A percentile compares a stretch with the other conserved stretches of the same genome.
These are phyloP conservation scores for Dendrocalamus sinicus DNA, from an alignment of 176 grass and related monocot genomes.

Conservation along the genomic window DNA sequence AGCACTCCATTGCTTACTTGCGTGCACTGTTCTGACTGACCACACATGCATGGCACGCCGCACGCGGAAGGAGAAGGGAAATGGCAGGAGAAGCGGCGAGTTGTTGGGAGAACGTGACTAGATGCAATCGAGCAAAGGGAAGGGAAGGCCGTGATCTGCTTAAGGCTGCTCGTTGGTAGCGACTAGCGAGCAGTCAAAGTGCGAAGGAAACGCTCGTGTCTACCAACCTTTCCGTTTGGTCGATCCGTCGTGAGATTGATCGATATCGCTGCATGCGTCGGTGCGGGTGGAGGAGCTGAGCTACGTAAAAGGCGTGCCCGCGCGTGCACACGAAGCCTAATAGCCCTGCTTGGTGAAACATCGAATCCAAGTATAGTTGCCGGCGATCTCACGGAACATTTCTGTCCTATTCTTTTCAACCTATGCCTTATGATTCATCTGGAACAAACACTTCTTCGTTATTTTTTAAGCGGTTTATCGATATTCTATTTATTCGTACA, in stretches of 20 bases:
- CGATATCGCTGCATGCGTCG: neutral
- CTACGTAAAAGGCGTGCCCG: neutral
- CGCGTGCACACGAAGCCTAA: conserved; percentile 4
- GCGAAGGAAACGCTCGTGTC: neutral
- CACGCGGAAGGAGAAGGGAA: neutral
- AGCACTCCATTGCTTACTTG: neutral
- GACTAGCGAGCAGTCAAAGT: conserved; percentile 17
- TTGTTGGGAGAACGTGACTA: no score
- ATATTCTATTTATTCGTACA: no score
- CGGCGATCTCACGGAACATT: conserved; percentile 41
- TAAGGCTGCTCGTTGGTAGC: conserved; percentile 28
- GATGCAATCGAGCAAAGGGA: neutral
- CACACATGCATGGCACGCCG: neutral
- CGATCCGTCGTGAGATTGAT: neutral
- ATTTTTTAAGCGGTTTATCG: no score
- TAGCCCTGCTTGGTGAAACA: neutral
- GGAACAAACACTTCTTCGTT: no score
- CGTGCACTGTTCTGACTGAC: neutral
- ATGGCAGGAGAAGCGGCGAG: neutral
- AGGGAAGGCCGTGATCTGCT: conserved; percentile 25
- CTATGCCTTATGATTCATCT: no score
- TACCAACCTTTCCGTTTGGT: conserved; percentile 15
- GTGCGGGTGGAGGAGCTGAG: neutral
- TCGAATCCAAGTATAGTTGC: conserved; percentile 42
- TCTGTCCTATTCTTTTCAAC: no score